These are phyloP conservation scores for Pseudopyrenochaeta lycopersici DNA, from an alignment of 2,329 filamentous ascomycete genomes.

Conservation along the genomic window DNA sequence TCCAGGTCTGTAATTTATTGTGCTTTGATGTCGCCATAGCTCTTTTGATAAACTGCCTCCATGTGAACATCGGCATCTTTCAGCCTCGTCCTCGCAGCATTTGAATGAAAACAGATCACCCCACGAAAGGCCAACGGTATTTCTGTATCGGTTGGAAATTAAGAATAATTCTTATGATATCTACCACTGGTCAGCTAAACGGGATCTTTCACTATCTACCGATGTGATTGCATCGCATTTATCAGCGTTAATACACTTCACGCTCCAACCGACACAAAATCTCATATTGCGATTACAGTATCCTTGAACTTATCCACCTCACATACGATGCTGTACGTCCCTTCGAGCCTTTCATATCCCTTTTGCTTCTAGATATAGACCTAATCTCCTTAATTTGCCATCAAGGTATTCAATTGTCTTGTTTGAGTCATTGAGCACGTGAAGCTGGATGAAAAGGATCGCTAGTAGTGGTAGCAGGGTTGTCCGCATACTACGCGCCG, in stretches of 20 bases:
- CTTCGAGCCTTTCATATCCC: not conserved
- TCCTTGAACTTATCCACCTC: not conserved
- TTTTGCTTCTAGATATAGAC: not conserved
- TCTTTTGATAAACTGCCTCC: too few species aligned
- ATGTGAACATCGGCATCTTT: too few species aligned
- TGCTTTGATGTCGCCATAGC: too few species aligned
- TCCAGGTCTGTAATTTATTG: too few species aligned
- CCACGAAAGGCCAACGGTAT: too few species aligned
- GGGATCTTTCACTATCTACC: slow-evolving; percentile 56
- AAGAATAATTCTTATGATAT: too few species aligned
- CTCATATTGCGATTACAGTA: not conserved
- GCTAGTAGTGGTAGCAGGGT: not conserved
- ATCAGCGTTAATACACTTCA: slow-evolving; percentile 53
- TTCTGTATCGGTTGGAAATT: too few species aligned
- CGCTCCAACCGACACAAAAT: not conserved
- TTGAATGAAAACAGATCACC: too few species aligned
- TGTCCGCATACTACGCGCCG: not conserved
- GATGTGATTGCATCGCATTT: slow-evolving; percentile 57
- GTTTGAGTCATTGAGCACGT: not conserved
- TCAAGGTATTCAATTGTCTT: not conserved
- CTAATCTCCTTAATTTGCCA: not conserved
- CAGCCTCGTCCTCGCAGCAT: too few species aligned
- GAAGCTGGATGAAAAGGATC: not conserved
- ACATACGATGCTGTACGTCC: not conserved
- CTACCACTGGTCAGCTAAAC: slow-evolving; percentile 49